Conservation (phyloP, 2,329 filamentous ascomycete genomes). For the Penicillium concentricum region DNA sequence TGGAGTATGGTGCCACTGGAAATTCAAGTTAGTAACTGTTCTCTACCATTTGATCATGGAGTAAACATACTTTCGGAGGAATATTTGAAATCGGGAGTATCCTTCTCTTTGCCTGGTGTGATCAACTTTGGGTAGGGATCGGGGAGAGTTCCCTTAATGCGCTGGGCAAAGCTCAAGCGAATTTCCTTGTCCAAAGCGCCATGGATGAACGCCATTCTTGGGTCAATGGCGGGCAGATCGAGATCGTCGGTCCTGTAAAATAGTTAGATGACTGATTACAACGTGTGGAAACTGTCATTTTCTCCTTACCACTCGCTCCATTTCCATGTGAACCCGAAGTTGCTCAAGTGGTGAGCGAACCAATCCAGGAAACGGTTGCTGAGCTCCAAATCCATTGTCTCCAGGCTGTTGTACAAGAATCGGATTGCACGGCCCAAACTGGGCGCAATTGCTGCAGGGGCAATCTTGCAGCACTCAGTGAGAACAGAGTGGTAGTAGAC, state of each 20-base stretch:
- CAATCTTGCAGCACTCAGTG: constrained; percentile 93
- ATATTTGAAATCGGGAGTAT: constrained; percentile 95
- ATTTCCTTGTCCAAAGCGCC: constrained; percentile 96
- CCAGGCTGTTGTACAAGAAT: constrained; percentile 79
- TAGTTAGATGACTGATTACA: constrained; percentile 16
- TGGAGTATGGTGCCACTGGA: constrained; percentile 73
- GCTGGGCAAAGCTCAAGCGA: constrained; percentile 89
- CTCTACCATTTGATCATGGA: neutral
- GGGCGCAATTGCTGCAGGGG: constrained; percentile 92
- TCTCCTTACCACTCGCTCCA: constrained; percentile 83
- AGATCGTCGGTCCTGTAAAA: constrained; percentile 70
- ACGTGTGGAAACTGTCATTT: neutral
- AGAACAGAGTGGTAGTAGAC: constrained; percentile 96
- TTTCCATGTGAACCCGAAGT: constrained; percentile 99
- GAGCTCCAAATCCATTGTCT: constrained; percentile 83
- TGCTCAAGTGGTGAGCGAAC: constrained; percentile 97
- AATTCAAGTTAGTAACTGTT: constrained; percentile 14
- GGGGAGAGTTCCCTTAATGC: constrained; percentile 90
- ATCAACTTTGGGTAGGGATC: constrained; percentile 79
- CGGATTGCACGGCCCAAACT: constrained; percentile 90
- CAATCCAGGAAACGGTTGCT: constrained; percentile 88
- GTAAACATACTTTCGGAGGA: constrained; percentile 64
- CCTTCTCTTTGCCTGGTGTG: constrained; percentile 83
- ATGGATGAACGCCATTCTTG: constrained; percentile 88
- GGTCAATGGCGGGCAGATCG: constrained; percentile 70